Evolutionary conservation across 352 stramenopile species (phyloP).

Genomic region (Bremia lactucae): DNA sequence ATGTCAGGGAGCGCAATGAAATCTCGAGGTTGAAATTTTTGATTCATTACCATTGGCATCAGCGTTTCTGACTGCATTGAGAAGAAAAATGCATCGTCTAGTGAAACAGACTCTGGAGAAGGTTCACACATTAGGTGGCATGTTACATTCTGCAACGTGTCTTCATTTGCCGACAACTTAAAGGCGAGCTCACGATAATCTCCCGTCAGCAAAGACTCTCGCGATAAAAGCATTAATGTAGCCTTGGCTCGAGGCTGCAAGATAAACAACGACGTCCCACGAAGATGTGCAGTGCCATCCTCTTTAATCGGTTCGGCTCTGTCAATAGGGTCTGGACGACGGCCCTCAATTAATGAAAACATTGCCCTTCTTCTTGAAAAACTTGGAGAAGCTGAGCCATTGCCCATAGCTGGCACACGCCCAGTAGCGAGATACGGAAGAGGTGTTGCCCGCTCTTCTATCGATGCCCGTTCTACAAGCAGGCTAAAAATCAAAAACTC

Average conservation of each 20-base stretch:
- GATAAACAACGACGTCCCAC: slow-evolving; percentile 48
- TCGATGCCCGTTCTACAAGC: slow-evolving; percentile 29
- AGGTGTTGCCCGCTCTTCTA: slow-evolving; percentile 24
- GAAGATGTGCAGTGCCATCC: slow-evolving; percentile 26
- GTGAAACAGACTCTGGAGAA: slow-evolving; percentile 25
- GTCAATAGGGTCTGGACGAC: slow-evolving; percentile 18
- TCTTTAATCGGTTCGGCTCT: slow-evolving; percentile 32
- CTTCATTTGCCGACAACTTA: slow-evolving; percentile 47
- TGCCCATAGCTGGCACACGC: slow-evolving; percentile 73
- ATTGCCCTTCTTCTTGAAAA: slow-evolving; percentile 74
- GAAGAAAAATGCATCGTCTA: slow-evolving; percentile 53
- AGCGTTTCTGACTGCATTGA: slow-evolving; percentile 27
- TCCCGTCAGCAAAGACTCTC: slow-evolving; percentile 43
- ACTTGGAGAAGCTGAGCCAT: slow-evolving; percentile 68
- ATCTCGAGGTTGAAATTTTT: slow-evolving; percentile 41
- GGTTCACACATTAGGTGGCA: slow-evolving; percentile 48
- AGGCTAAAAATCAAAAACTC: slow-evolving; percentile 55
- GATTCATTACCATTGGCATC: slow-evolving; percentile 34
- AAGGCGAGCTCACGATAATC: slow-evolving; percentile 63
- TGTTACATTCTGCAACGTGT: slow-evolving; percentile 46
- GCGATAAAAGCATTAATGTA: slow-evolving; percentile 38
- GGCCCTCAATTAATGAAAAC: slow-evolving; percentile 39
- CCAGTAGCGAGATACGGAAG: slow-evolving; percentile 43
- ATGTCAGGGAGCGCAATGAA: slow-evolving; percentile 30
- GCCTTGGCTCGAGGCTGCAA: slow-evolving; percentile 61